Evolutionary conservation across 768 basidiomycete species (phyloP), one percentile per base, ranked within the genome.

Genomic region (Amanita pseudoporphyria): DNA sequence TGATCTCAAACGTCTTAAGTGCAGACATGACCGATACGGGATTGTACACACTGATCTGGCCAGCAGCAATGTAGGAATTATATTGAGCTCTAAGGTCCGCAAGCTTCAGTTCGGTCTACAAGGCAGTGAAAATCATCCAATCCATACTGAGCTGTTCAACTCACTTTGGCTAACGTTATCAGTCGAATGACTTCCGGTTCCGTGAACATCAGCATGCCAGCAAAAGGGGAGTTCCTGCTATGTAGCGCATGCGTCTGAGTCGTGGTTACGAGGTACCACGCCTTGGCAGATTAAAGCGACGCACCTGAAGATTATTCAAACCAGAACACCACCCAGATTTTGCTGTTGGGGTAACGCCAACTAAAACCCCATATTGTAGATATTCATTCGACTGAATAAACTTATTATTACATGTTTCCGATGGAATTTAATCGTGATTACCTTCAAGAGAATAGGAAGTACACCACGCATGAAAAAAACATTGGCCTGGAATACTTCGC

Each of bases 141-240:
- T n/a, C n/a, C n/a, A n/a, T n/a, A n/a, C n/a, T n/a, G n/a, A n/a
- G 38, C 46, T 30, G 21, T 24, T 45, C 32, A 45, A 46, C 49
- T 54, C 43, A 51, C 53, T 3, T 54, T 32, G 33, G 28, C 24
- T 21, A 40, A 40, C 26, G 6, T 47, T 22, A 19, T 52, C 53
- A 54, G 35, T 50, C 35, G 13, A 42, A 51, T 42, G 28, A 53
- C 52, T 51, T 53, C 30, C 10, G 42, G 32, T 44, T 53, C 52
- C 31, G 52, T 53, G 52, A 53, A 53, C 52, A 53, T 53, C 49
- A 53, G 16, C 52, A 51, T 53, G 21, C 52, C 52, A 44, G 52
- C 28, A 45, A 38, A 53, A 43, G n/a, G 19, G 47, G 52, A 53
- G 41, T 53, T 31, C 9, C 19, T 32, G 26, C 14, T 45, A 41